Evolutionary conservation across 192 early-diverging fungal species (phyloP), one percentile per base, ranked within the genome.

Genomic region (Backusella parvicylindrica): DNA sequence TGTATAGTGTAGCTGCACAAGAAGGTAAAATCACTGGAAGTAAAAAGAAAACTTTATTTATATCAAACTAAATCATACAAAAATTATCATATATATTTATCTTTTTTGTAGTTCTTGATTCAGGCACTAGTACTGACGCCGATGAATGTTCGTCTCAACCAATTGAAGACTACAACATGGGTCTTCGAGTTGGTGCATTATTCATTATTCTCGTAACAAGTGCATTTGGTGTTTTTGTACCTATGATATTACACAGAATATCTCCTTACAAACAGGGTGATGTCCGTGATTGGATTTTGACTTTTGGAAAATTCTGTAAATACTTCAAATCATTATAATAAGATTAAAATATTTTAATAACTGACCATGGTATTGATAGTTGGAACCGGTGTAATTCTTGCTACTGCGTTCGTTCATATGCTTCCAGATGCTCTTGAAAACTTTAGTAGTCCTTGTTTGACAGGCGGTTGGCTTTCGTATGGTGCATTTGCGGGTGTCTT

Each of bases 391-490:
- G 87, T 92, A 15, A 90, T 93, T 70, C 77, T 93, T 49, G 87
- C 91, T 36, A 93, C 92, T 26, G 87, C 86, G 3, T 92, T 91
- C 68, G 85, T 93, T 64, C 92, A 93, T 73, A 92, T 94, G 91
- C 75, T 94, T 9, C 86, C 90, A 1, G 88, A 81, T 11, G 79
- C 79, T 8, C 77, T 81, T 50, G 21, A 49, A 12, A 75, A 68
- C 30, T 81, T 85, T 50, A 50, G 12, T 9, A 78, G 72, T 40
- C 69, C 74, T 18, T 85, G 84, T 77, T 60, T 85, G 12, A 75
- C 65, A 1, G 38, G 38, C 9, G 56, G 79, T 21, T 80, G 79
- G 79, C 49, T 70, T 11, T 36, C 70, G 0, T 80, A 80, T 64
- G 79, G 79, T 50, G 79, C 79, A 7, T 80, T 80, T 76, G 79